phyloP scores from a whole-genome alignment of 345 rosid genomes.

The Firmiana major region DNA sequence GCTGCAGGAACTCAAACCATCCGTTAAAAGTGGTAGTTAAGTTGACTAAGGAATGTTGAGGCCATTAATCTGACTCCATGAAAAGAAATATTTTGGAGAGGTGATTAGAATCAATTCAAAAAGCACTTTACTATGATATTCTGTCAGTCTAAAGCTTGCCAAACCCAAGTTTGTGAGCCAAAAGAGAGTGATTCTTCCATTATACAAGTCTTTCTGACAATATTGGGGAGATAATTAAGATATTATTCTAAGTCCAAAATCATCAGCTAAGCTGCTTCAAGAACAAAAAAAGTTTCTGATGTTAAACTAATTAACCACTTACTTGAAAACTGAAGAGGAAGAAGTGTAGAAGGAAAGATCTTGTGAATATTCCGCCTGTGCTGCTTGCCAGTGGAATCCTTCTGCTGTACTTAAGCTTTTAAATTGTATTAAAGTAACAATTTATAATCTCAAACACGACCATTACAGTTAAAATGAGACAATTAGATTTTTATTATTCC shows the following conservation, averaged over 20 bases:
- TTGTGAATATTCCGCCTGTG: constrained; percentile 2
- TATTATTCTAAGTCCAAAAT: not conserved
- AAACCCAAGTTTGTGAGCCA: not conserved
- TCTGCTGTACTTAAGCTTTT: not conserved
- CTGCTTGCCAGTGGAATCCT: not conserved
- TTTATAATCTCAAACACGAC: not conserved
- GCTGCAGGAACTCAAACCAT: not conserved
- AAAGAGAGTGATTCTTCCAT: not conserved
- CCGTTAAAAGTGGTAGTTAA: not conserved
- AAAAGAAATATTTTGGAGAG: not conserved
- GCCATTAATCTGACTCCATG: not conserved
- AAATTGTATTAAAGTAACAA: not conserved
- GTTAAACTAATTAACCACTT: not conserved
- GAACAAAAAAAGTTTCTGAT: not conserved
- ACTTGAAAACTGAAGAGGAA: not conserved
- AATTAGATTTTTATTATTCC: not conserved
- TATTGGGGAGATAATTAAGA: not conserved
- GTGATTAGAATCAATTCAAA: not conserved
- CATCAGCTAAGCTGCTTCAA: too few relatives aligned
- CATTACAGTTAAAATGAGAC: not conserved
- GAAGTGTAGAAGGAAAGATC: not conserved
- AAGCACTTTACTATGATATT: not conserved
- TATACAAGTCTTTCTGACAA: not conserved
- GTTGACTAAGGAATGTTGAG: not conserved
- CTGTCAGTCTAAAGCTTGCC: not conserved